Evolutionary conservation across 345 rosid genomes (phyloP).

Genomic region (Melaleuca alternifolia): DNA sequence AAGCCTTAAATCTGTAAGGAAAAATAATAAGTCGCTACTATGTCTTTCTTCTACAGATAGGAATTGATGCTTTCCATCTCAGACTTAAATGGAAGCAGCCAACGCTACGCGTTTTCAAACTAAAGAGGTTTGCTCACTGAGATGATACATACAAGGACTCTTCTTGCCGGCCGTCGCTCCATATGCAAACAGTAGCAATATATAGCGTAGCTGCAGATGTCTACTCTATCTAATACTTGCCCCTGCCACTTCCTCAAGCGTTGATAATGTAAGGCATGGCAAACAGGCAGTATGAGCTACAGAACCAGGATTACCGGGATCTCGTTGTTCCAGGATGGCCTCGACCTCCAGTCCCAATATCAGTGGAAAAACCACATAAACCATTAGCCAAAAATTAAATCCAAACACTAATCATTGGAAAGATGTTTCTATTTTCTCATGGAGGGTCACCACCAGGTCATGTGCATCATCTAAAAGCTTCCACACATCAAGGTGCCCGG

Average conservation of each 20-base stretch:
- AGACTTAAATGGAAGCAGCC: neutral
- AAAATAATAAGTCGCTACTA: neutral
- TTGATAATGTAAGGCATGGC: neutral
- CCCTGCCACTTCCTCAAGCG: neutral
- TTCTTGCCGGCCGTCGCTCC: neutral
- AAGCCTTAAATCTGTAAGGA: neutral
- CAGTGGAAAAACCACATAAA: neutral
- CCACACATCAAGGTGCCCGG: constrained; percentile 94
- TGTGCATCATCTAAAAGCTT: constrained; percentile 95
- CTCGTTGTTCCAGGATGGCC: neutral
- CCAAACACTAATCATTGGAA: constrained; percentile 5
- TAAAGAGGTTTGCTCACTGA: neutral
- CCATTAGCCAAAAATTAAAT: neutral
- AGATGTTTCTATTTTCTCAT: constrained; percentile 56
- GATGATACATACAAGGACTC: neutral
- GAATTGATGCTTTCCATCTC: neutral
- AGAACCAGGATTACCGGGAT: neutral
- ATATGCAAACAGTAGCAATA: neutral
- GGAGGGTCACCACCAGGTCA: constrained; percentile 69
- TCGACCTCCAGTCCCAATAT: neutral
- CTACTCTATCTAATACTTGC: neutral
- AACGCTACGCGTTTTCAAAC: neutral
- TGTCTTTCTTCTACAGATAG: neutral
- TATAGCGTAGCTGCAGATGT: neutral
- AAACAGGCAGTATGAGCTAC: neutral